Percentiles rank a stretch among this genome's conserved stretches.
These are phyloP conservation scores for Metschnikowia colocasiae DNA, from an alignment of 805 yeast species.

Conservation along the genomic window DNA sequence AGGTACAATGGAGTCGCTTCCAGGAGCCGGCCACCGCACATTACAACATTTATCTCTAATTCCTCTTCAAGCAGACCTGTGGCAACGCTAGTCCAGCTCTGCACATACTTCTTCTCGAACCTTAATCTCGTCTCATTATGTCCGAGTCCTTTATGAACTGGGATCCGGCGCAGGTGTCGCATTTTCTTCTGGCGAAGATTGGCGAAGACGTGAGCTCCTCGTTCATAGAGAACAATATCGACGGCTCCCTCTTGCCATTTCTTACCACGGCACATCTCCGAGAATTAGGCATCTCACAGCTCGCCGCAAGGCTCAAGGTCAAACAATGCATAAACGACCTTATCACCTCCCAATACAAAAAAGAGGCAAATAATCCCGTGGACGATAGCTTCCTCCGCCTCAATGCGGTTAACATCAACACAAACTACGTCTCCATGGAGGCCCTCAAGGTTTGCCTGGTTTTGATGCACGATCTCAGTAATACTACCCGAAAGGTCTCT, in stretches of 20 bases:
- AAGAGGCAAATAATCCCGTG: slow-evolving; percentile 12
- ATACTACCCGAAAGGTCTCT: slow-evolving; percentile 12
- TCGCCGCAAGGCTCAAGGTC: slow-evolving; percentile 56
- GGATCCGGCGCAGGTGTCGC: slow-evolving; percentile 46
- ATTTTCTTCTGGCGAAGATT: slow-evolving; percentile 25
- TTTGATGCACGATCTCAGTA: slow-evolving; percentile 35
- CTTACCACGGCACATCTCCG: slow-evolving; percentile 65
- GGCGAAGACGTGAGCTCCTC: slow-evolving; percentile 25
- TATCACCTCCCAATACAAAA: slow-evolving; percentile 31
- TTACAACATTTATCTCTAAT: background rate
- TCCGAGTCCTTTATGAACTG: slow-evolving; percentile 39
- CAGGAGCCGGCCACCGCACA: slow-evolving; percentile 1
- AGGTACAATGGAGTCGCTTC: slow-evolving; percentile 4
- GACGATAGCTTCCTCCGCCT: slow-evolving; percentile 25
- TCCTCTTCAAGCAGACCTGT: background rate
- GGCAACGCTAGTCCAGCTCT: background rate
- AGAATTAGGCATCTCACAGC: slow-evolving; percentile 61
- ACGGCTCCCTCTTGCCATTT: slow-evolving; percentile 69
- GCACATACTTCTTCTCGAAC: background rate
- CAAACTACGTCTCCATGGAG: slow-evolving; percentile 35
- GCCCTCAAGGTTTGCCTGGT: slow-evolving; percentile 34
- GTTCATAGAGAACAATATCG: slow-evolving; percentile 58
- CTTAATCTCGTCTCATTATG: background rate
- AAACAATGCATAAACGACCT: slow-evolving; percentile 59
- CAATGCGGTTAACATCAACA: slow-evolving; percentile 32